phyloP scores from a whole-genome alignment of 495 filamentous ascomycete species.

The Letharia columbiana region DNA sequence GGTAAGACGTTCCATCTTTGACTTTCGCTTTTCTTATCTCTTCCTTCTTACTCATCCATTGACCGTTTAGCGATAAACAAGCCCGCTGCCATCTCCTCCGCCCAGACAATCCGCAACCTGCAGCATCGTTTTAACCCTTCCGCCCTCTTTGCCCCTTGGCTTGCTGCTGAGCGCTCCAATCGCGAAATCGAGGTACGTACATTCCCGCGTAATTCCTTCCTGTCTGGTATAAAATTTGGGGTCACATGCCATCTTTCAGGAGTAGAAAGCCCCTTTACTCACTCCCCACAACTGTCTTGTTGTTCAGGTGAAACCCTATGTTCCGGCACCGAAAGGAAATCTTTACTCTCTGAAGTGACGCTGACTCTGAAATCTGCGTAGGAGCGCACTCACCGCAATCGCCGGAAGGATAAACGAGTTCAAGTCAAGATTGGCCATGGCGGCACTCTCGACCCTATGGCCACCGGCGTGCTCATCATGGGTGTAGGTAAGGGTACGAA shows the following conservation, averaged over 20 bases:
- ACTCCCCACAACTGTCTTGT: too few relatives aligned
- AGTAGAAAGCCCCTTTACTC: neutral
- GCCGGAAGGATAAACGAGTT: conserved; percentile 41
- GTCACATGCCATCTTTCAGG: neutral
- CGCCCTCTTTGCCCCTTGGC: conserved; percentile 61
- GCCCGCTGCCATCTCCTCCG: conserved; percentile 72
- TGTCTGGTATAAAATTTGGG: neutral
- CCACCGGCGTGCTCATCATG: conserved; percentile 81
- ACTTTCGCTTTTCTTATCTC: neutral
- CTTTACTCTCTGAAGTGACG: neutral
- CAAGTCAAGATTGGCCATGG: conserved; percentile 94
- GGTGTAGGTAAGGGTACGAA: conserved; percentile 89
- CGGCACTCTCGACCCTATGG: conserved; percentile 89
- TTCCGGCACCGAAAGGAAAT: neutral
- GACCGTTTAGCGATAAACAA: conserved; percentile 72
- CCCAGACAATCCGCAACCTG: conserved; percentile 76
- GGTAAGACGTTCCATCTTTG: conserved; percentile 34
- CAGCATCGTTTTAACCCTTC: conserved; percentile 79
- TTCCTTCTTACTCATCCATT: neutral
- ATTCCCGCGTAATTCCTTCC: neutral
- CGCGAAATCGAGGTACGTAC: conserved; percentile 44
- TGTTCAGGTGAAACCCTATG: too few relatives aligned
- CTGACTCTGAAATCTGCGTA: neutral
- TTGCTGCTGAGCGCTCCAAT: conserved; percentile 47
- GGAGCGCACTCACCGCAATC: conserved; percentile 39